These are phyloP conservation scores for Hymenoscyphus albidus DNA, from an alignment of 2,329 filamentous ascomycete species.

Conservation along the genomic window DNA sequence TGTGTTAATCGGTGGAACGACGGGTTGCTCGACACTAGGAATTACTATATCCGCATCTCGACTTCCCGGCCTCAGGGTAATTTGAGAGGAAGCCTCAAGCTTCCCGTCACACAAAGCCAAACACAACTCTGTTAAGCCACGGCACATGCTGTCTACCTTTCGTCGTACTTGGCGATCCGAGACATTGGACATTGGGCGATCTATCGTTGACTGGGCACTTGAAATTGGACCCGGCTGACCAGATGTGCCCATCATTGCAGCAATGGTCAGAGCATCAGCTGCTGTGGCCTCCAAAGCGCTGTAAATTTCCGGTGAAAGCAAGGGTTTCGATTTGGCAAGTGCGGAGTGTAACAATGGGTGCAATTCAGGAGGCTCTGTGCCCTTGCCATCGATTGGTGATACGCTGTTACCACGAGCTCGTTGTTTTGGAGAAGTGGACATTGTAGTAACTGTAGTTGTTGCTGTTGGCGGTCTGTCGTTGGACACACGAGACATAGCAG, in stretches of 20 bases:
- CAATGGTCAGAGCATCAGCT: conserved; percentile 74
- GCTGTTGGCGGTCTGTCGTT: conserved; percentile 86
- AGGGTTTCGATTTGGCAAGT: conserved; percentile 69
- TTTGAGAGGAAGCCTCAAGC: conserved; percentile 21
- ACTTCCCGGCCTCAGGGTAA: conserved; percentile 19
- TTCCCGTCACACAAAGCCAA: conserved; percentile 70
- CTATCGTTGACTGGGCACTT: conserved; percentile 48
- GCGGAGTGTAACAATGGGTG: conserved; percentile 80
- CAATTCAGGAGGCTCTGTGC: conserved; percentile 48
- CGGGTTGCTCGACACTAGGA: conserved; percentile 22
- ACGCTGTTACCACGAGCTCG: conserved; percentile 52
- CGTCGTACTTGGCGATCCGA: conserved; percentile 83
- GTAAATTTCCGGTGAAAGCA: conserved; percentile 69
- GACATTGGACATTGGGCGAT: conserved; percentile 37
- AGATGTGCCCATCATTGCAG: conserved; percentile 70
- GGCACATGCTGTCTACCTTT: conserved; percentile 89
- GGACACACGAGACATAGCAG: conserved; percentile 58
- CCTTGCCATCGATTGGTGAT: conserved; percentile 44
- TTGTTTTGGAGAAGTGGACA: conserved; percentile 79
- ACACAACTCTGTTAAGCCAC: conserved; percentile 87
- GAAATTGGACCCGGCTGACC: conserved; percentile 67
- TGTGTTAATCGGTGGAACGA: conserved; percentile 18
- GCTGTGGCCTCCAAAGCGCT: conserved; percentile 76
- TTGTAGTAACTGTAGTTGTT: conserved; percentile 83
- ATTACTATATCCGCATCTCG: conserved; percentile 19